Conservation (phyloP, 441 rosid genomes). For the Gossypium gossypioides region DNA sequence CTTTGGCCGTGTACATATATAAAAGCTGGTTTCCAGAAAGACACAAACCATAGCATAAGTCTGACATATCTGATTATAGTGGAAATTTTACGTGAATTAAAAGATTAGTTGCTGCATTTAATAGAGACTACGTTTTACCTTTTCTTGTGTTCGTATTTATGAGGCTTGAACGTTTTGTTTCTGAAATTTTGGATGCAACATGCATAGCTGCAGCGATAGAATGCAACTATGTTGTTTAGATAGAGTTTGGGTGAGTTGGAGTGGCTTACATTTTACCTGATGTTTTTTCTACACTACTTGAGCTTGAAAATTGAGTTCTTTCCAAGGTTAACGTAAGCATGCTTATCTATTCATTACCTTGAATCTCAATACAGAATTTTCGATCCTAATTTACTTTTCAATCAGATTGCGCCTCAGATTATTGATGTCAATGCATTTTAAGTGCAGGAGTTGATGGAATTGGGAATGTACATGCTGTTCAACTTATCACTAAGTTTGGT, state of each 20-base stretch:
- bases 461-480: conserved; percentile 68
- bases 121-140: not conserved
- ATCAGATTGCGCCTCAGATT: not conserved
- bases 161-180: not conserved
- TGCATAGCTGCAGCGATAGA: not conserved
- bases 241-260: not conserved
- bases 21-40: not conserved
- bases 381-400: not conserved
- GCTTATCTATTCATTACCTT: not conserved
- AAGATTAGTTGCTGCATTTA: not conserved
- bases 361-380: not conserved
- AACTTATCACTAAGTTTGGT: conserved; percentile 72
- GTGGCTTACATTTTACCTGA: not conserved
- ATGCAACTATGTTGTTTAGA: not conserved
- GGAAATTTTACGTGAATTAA: not conserved
- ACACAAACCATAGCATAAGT: not conserved
- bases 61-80: not conserved
- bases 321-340: not conserved
- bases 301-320: not conserved
- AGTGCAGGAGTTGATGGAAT: conserved; percentile 83
- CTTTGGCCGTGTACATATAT: not conserved
- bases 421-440: conserved; percentile 15
- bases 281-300: not conserved
- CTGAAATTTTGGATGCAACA: not conserved
- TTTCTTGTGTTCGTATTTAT: not conserved